Base-by-base conservation (phyloP, 2,329 filamentous ascomycete genomes). In the Xylaria sp. region DNA sequence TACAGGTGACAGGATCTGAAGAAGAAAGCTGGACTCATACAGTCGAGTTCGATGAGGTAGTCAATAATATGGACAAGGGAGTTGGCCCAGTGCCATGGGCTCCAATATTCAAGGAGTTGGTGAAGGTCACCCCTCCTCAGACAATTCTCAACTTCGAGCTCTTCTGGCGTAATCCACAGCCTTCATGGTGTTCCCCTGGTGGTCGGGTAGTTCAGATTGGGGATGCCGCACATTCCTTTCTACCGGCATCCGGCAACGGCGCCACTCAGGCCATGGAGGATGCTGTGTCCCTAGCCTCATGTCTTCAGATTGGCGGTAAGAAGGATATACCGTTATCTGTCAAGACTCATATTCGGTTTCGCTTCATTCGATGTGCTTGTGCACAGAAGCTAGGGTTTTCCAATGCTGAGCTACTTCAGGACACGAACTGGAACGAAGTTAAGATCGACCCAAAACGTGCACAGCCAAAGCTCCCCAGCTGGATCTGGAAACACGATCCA, bases 191-290 rank as follows among this genome's bases (percentile, higher is more conserved):
- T 1, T 81, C 79, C 1, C 75, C 73, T 0, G 72, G 72, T 0
- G 77, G 68, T 1, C 76, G 78, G 2, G 76, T 81, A 1, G 71
- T 81, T 20, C 74, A 79, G 51, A 79, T 81, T 31, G 80, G 80
- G 22, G 80, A 82, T 59, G 77, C 79, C 0, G 81, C 80, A 2
- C 81, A 82, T 70, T 77, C 79, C 0, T 80, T 80, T 69, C 73
- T 81, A 11, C 80, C 81, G 0, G 77, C 79, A 5, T 81, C 79
- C 0, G 79, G 79, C 27, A 81, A 81, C 62, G 80, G 80, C 2
- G 80, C 80, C 7, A 81, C 78, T 1, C 80, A 81, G 71, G 80
- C 79, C 0, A 80, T 82, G 39, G 81, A 82, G 58, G 81, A 82
- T 64, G 79, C 79, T 17, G 70, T 79, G 31, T 79, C 77, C 5